Evolutionary conservation across 2,329 filamentous ascomycete species (phyloP), one percentile per base, ranked within the genome.

Genomic region (Clarireedia hainanense): DNA sequence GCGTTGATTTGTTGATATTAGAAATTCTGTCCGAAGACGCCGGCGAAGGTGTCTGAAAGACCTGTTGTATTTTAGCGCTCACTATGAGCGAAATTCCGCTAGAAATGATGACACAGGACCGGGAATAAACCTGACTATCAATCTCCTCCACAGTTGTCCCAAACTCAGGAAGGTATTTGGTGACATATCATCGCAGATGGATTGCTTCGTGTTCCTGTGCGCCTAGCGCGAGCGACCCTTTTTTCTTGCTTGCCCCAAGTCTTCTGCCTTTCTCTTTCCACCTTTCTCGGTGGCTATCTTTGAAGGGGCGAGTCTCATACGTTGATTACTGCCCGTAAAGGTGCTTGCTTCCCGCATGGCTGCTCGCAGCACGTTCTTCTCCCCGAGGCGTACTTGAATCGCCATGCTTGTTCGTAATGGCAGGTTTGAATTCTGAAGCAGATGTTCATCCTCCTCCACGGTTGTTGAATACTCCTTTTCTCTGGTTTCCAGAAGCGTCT

Each of bases 331-430:
- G 50, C 56, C 63, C 5, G 54, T 39, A 42, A 67, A 69, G 9
- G 58, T 55, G 20, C 36, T 52, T 36, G 75, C 70, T 61, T 73
- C 70, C 43, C 63, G 57, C 52, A 74, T 71, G 1, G 79, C 70
- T 60, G 75, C 69, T 53, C 71, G 70, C n/a, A 86, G 61, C 4
- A 87, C 75, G 60, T 75, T 71, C 64, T 85, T 85, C 69, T 88
- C 84, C n/a, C 84, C 84, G 4, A 80, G 68, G 58, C 84, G 76
- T 20, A 87, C 81, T 60, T 80, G 72, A 42, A 80, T 65, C 0
- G 84, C 83, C 79, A 84, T 83, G 40, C 64, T 67, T 14, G 61
- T 66, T 56, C 73, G 68, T 55, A 66, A 49, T 15, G 67, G 45
- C 26, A 59, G 65, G 59, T 67, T 69, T 62, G 56, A 68, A 61